phyloP scores from a whole-genome alignment of 495 filamentous ascomycete species.

The Penicillium chermesinum region DNA sequence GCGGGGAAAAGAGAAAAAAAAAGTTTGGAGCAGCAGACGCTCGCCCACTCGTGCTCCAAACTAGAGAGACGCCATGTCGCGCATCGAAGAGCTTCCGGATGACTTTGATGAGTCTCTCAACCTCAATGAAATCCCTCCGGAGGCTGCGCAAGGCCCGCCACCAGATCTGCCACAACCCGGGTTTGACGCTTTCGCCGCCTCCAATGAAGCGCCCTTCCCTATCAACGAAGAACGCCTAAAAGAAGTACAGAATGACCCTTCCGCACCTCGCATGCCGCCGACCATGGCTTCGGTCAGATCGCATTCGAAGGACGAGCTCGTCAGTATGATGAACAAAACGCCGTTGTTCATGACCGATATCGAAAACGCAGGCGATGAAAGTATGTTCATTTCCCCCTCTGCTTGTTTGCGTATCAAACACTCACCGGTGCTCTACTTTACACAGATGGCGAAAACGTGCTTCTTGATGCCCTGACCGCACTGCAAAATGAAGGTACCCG shows the following conservation, averaged over 20 bases:
- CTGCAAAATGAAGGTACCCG: conserved; percentile 89
- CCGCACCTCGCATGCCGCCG: conserved; percentile 50
- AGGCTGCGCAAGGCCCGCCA: conserved; percentile 10
- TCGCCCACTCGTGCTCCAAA: not conserved
- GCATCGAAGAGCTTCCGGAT: conserved; percentile 49
- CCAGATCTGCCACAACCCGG: conserved; percentile 18
- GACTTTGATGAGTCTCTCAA: conserved; percentile 45
- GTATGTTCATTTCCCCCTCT: conserved; percentile 27
- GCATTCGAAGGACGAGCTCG: conserved; percentile 65
- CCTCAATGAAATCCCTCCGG: conserved; percentile 25
- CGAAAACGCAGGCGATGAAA: conserved; percentile 59
- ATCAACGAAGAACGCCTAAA: conserved; percentile 38
- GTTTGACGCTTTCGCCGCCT: conserved; percentile 22
- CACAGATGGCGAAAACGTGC: conserved; percentile 63
- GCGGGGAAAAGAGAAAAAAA: not conserved
- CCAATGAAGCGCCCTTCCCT: conserved; percentile 39
- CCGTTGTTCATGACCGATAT: conserved; percentile 95
- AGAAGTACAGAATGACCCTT: conserved; percentile 27
- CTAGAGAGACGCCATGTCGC: conserved; percentile 25
- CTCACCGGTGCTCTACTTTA: not conserved
- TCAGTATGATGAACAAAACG: conserved; percentile 69
- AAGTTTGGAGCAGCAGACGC: not conserved
- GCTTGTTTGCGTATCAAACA: not conserved
- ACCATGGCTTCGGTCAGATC: conserved; percentile 51
- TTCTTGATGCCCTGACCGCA: conserved; percentile 81